phyloP scores from a whole-genome alignment of 495 filamentous ascomycete species.

The Platismatia glauca region DNA sequence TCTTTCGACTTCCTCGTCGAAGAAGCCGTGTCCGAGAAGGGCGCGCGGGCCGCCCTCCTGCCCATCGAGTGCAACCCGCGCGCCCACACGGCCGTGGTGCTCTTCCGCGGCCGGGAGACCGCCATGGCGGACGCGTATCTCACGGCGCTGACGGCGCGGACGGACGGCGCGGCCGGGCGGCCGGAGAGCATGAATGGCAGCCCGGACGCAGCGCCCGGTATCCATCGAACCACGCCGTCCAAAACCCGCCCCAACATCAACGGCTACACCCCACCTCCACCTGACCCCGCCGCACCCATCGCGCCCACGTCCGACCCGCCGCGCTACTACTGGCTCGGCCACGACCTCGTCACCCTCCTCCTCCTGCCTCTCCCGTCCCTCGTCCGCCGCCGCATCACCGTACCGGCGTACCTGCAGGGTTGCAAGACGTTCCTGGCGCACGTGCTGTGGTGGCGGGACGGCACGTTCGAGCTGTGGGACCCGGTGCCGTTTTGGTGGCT shows the following conservation, averaged over 20 bases:
- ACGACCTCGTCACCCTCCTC: constrained; percentile 47
- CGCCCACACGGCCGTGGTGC: constrained; percentile 48
- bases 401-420: constrained; percentile 5
- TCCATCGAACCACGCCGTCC: neutral
- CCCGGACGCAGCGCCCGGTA: neutral
- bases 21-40: constrained; percentile 32
- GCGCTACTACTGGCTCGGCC: constrained; percentile 48
- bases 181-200: neutral
- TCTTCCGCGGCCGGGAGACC: constrained; percentile 34
- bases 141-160: constrained; percentile 25
- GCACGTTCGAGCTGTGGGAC: constrained; percentile 51
- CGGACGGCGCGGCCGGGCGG: neutral
- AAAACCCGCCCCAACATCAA: constrained; percentile 8
- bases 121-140: constrained; percentile 37
- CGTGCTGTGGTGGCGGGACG: constrained; percentile 50
- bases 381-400: constrained; percentile 11
- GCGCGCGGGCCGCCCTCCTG: constrained; percentile 32
- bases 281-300: neutral
- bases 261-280: neutral
- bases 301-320: neutral
- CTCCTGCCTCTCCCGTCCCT: constrained; percentile 35
- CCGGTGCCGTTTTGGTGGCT: constrained; percentile 49
- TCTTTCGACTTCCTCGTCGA: constrained; percentile 57
- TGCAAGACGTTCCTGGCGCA: constrained; percentile 33
- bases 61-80: constrained; percentile 59